These are phyloP conservation scores for Mycena sanguinolenta DNA, from an alignment of 768 basidiomycete genomes.

Conservation along the genomic window DNA sequence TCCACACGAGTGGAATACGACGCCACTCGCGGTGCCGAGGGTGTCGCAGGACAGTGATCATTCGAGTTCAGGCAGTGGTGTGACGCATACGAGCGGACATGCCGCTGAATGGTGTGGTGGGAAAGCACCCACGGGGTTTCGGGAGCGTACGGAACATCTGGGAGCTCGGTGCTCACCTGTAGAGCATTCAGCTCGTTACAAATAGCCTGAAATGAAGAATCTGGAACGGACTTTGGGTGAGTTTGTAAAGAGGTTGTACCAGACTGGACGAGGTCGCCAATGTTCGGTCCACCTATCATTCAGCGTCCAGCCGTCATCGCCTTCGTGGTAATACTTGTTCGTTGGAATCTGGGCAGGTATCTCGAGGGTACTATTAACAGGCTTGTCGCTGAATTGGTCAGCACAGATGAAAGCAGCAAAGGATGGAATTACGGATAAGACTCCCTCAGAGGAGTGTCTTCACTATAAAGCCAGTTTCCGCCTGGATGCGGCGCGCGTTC, in stretches of 20 bases:
- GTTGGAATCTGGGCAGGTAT: constrained; percentile 16
- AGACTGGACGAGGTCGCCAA: constrained; percentile 28
- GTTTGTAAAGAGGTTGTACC: constrained; percentile 22
- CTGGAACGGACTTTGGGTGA: constrained; percentile 16
- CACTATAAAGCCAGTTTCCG: constrained; percentile 41
- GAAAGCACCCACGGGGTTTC: constrained; percentile 25
- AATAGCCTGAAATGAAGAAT: background rate
- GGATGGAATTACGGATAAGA: constrained; percentile 30
- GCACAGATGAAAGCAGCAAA: background rate
- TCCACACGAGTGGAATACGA: constrained; percentile 29
- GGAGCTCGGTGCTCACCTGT: constrained; percentile 29
- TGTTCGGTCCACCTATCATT: constrained; percentile 22
- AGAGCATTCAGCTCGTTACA: no score
- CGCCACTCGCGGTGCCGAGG: constrained; percentile 1
- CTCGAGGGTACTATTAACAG: background rate
- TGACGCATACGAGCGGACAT: constrained; percentile 28
- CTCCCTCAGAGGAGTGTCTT: constrained; percentile 36
- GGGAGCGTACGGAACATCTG: constrained; percentile 18
- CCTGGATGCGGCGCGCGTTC: constrained; percentile 35
- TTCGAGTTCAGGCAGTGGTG: constrained; percentile 28
- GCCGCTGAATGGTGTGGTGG: constrained; percentile 20
- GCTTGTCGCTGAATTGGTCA: constrained; percentile 13
- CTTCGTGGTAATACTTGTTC: constrained; percentile 22
- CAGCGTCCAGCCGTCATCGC: constrained; percentile 22
- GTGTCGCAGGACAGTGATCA: constrained; percentile 16